A percentile compares a stretch with the other conserved stretches of the same genome.
Conservation (phyloP, 305 asterid species). For the Fraxinus paxiana region DNA sequence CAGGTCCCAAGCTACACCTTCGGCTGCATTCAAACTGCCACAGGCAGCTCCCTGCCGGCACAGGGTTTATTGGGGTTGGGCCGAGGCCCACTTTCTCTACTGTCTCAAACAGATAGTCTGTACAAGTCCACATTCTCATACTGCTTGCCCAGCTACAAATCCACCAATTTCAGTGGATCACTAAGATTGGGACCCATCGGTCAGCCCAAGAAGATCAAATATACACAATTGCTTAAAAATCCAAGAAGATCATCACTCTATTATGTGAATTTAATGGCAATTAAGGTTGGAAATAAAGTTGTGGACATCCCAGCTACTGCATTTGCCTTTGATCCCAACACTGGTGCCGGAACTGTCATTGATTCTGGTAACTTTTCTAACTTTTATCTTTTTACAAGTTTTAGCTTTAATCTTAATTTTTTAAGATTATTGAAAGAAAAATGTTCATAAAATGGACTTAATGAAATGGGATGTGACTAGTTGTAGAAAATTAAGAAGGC, state of each 20-base stretch:
- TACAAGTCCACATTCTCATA: slow-evolving; percentile 80
- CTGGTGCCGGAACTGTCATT: slow-evolving; percentile 74
- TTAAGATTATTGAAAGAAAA: not conserved
- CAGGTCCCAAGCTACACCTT: slow-evolving; percentile 48
- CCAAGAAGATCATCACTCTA: slow-evolving; percentile 72
- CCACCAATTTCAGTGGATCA: slow-evolving; percentile 60
- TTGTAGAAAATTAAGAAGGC: not conserved
- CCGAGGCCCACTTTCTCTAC: slow-evolving; percentile 62
- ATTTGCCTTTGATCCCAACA: slow-evolving; percentile 53
- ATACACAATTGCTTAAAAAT: slow-evolving; percentile 60
- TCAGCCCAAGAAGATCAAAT: slow-evolving; percentile 66
- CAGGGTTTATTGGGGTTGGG: slow-evolving; percentile 83
- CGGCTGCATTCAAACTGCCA: slow-evolving; percentile 58
- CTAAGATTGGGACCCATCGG: slow-evolving; percentile 58
- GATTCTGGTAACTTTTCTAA: slow-evolving; percentile 53
- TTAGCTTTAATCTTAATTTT: not conserved
- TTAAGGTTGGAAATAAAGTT: slow-evolving; percentile 51
- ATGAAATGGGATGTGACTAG: not conserved
- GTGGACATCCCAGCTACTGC: slow-evolving; percentile 55
- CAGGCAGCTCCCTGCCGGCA: slow-evolving; percentile 55
- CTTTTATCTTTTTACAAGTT: not conserved
- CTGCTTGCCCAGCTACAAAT: slow-evolving; percentile 73
- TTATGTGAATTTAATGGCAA: slow-evolving; percentile 63
- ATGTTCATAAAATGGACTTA: not conserved
- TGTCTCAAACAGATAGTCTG: slow-evolving; percentile 48